Evolutionary conservation across 768 basidiomycete species (phyloP).

Genomic region (Sporobolomyces roseus): DNA sequence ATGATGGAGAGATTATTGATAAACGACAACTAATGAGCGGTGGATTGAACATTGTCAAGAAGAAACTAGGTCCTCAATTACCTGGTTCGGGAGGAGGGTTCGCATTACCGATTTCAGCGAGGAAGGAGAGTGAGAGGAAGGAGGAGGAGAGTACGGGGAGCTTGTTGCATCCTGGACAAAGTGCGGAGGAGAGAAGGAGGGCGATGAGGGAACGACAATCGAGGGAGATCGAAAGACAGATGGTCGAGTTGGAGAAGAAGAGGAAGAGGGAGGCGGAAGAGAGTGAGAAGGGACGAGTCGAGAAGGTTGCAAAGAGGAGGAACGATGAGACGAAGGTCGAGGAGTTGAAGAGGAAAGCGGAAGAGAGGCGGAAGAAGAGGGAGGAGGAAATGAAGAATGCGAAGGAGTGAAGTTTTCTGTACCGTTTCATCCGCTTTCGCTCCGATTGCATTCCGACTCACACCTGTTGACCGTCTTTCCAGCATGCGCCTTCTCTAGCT

Average conservation of each 20-base stretch:
- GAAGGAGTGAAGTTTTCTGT: conserved; percentile 1
- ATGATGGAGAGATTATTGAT: conserved; percentile 95
- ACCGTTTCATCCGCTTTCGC: neutral
- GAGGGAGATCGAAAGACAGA: conserved; percentile 70
- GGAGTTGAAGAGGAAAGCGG: conserved; percentile 70
- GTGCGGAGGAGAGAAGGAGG: conserved; percentile 48
- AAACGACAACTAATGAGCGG: conserved; percentile 86
- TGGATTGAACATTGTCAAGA: conserved; percentile 79
- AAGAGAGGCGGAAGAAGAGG: conserved; percentile 55
- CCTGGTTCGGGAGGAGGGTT: conserved; percentile 47
- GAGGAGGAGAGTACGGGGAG: neutral
- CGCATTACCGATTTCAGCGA: conserved; percentile 40
- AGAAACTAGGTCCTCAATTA: conserved; percentile 68
- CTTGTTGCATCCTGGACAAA: conserved; percentile 12
- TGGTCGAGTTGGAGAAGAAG: conserved; percentile 69
- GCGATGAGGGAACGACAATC: conserved; percentile 82
- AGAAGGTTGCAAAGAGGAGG: conserved; percentile 58
- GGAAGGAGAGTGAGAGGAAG: conserved; percentile 33
- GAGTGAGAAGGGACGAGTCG: conserved; percentile 59
- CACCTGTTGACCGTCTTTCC: no score
- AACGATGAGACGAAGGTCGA: conserved; percentile 71
- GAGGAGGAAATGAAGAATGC: conserved; percentile 21
- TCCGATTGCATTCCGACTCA: no score
- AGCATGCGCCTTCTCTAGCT: no score
- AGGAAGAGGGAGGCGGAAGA: conserved; percentile 58